These are phyloP conservation scores for Flaveria trinervia DNA, from an alignment of 129 eudicot species.

Conservation along the genomic window DNA sequence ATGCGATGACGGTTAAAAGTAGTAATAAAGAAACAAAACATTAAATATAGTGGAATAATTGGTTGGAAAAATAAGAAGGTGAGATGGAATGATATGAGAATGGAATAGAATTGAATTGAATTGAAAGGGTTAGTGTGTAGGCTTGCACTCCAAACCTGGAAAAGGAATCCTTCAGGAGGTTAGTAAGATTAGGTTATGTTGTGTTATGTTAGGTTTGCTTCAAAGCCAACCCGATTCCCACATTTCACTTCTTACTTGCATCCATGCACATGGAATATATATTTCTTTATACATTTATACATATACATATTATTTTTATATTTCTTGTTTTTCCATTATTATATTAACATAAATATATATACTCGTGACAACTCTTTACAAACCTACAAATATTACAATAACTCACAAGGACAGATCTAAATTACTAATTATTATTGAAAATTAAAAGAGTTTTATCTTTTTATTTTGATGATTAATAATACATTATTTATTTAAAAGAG, in stretches of 20 bases:
- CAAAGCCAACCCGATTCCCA: slow-evolving; percentile 37
- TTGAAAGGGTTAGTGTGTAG: slow-evolving; percentile 5
- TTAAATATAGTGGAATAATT: too few species aligned
- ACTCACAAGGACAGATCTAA: too few species aligned
- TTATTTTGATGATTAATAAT: too few species aligned
- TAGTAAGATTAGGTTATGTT: background rate
- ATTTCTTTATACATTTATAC: background rate
- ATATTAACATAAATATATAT: background rate
- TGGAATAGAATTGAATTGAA: background rate
- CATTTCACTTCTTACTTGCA: slow-evolving; percentile 36
- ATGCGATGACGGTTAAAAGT: too few species aligned
- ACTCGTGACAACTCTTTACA: too few species aligned
- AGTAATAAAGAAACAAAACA: too few species aligned
- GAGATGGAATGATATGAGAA: background rate
- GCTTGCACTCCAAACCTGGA: slow-evolving; percentile 40
- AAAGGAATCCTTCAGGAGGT: slow-evolving; percentile 35
- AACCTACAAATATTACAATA: too few species aligned
- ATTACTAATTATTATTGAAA: too few species aligned
- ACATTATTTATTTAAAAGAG: too few species aligned
- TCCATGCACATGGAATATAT: slow-evolving; percentile 45
- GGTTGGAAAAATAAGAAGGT: background rate
- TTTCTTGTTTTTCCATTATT: background rate
- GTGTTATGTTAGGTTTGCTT: slow-evolving; percentile 31
- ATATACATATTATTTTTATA: background rate
- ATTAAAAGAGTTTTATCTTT: too few species aligned